Base-by-base conservation (phyloP, 1,284 basidiomycete species). In the Fistulina hepatica region DNA sequence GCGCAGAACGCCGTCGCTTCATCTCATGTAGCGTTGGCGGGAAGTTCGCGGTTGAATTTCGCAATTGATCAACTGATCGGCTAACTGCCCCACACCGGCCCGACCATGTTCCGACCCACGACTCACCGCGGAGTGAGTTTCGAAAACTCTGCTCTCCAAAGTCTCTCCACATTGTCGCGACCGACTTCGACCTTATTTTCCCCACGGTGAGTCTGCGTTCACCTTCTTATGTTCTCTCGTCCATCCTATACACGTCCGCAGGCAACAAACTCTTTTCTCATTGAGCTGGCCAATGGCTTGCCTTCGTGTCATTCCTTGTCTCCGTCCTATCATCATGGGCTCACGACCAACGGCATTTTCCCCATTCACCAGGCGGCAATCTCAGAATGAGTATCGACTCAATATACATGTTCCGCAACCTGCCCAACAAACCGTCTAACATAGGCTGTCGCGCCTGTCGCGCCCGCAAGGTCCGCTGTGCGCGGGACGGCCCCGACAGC, bases 361-460 rank as follows among this genome's bases (percentile, higher is more conserved):
- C n/a, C n/a, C n/a, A n/a, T n/a, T 45, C 25, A 44, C 47, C 56
- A 84, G 81, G 73, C 74, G 81, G 49, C 81, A 84, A 65, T 81
- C 78, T 40, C 80, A 84, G 57, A 82, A 81, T 81, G 48, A 46
- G 56, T 50, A 40, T 44, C 44, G 40, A 37, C 33, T 38, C 9
- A 3, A 11, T 13, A 9, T 13, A 8, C 28, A 19, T 19, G 28
- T n/a, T n/a, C 28, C 28, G 15, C 40, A 44, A 38, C 37, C 38
- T 42, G 37, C 44, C 41, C 37, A 40, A 26, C n/a, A n/a, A 44
- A 39, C 31, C 39, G 15, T 33, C 41, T 42, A 46, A 36, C 33
- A 42, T 51, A 85, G 83, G 82, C 55, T 86, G 83, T 57, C 83
- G 86, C 62, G 83, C 83, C 36, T 86, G 82, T 58, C 67, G 81